Percentiles rank a stretch among this genome's conserved stretches.
Evolutionary conservation across 805 yeast species (phyloP).

Genomic region (Cyberlindnera xishuangbannaensis): DNA sequence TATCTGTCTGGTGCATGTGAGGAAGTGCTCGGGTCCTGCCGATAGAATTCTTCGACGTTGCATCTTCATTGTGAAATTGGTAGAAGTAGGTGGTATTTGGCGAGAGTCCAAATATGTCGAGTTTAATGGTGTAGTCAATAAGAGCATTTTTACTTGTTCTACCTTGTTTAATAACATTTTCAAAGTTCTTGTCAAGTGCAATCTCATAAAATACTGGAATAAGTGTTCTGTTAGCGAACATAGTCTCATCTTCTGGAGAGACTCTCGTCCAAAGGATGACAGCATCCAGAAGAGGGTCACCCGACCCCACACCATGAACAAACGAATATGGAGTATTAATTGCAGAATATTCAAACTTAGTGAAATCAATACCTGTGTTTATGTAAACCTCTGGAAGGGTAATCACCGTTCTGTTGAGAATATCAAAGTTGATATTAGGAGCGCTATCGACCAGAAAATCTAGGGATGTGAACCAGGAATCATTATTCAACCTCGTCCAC

Average conservation of each 20-base stretch:
- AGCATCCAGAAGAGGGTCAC: constrained; percentile 20
- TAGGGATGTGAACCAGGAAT: too few species aligned
- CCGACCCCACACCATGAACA: constrained; percentile 23
- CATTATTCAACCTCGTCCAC: too few species aligned
- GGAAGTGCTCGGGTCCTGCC: constrained; percentile 22
- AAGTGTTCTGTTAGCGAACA: neutral
- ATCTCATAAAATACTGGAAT: neutral
- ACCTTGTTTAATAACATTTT: neutral
- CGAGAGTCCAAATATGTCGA: constrained; percentile 14
- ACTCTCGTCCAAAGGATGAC: constrained; percentile 24
- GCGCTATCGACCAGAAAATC: neutral
- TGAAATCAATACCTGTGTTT: constrained; percentile 1
- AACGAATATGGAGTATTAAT: constrained; percentile 2
- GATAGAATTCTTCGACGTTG: constrained; percentile 5
- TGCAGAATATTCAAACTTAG: neutral
- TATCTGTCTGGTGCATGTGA: constrained; percentile 8
- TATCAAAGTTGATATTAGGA: constrained; percentile 8
- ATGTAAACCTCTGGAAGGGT: constrained; percentile 7
- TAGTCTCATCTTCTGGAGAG: constrained; percentile 13
- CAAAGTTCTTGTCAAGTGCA: neutral
- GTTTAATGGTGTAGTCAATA: constrained; percentile 21
- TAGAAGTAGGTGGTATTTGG: constrained; percentile 20
- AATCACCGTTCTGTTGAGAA: constrained; percentile 4
- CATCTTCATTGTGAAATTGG: constrained; percentile 11
- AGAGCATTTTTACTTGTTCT: constrained; percentile 7